Conservation (phyloP, 352 stramenopile species). For the Aphanomyces astaci region DNA sequence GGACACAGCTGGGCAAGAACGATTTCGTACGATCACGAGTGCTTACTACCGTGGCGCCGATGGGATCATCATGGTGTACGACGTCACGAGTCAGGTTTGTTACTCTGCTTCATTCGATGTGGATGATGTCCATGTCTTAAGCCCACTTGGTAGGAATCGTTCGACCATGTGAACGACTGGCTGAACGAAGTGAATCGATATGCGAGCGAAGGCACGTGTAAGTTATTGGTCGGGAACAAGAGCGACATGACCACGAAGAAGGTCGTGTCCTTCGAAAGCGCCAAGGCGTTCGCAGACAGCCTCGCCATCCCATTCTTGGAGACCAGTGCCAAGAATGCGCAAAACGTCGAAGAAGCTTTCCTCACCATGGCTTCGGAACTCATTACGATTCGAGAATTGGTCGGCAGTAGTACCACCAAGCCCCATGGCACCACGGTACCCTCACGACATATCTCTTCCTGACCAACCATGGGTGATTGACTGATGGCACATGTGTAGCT, state of each 20-base stretch:
- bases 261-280: conserved; percentile 90
- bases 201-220: conserved; percentile 93
- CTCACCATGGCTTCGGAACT: conserved; percentile 91
- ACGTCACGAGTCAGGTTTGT: conserved; percentile 91
- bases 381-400: conserved; percentile 84
- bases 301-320: conserved; percentile 84
- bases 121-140: neutral
- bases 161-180: conserved; percentile 98
- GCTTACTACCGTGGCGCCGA: conserved; percentile 98
- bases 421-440: conserved; percentile 57
- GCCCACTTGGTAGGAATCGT: conserved; percentile 67
- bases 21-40: conserved; percentile 98
- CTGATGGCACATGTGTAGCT: conserved; percentile 4
- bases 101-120: neutral
- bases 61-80: conserved; percentile 98
- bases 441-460: neutral
- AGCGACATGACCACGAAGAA: conserved; percentile 92
- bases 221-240: conserved; percentile 98
- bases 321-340: conserved; percentile 83
- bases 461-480: no score
- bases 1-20: conserved; percentile 98
- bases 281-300: conserved; percentile 86
- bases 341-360: conserved; percentile 88
- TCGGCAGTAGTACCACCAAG: conserved; percentile 62
- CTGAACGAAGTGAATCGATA: conserved; percentile 95